Evolutionary conservation across 1,284 basidiomycete species (phyloP).

Genomic region (Phenoliferia sp.): DNA sequence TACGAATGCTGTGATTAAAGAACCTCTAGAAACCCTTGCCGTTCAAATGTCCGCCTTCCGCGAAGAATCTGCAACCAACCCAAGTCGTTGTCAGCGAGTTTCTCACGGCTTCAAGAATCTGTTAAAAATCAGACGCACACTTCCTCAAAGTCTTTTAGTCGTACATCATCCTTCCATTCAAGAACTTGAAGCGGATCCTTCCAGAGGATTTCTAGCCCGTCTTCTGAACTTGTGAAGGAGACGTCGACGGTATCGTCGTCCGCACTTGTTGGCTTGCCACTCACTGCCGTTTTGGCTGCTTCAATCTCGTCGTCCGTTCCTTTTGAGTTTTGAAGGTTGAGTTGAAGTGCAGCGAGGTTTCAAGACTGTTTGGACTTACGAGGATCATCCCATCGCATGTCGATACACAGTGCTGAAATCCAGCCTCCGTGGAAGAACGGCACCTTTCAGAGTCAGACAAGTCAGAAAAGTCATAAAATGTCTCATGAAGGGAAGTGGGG

Average conservation of each 20-base stretch:
- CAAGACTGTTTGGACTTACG: too few relatives aligned
- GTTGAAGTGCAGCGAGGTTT: too few relatives aligned
- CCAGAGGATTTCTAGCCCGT: constrained; percentile 18
- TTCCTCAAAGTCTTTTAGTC: constrained; percentile 18
- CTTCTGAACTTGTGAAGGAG: not conserved
- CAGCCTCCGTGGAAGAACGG: constrained; percentile 24
- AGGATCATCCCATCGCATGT: constrained; percentile 1
- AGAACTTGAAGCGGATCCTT: constrained; percentile 14
- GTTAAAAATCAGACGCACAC: not conserved
- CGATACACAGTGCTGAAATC: constrained; percentile 15
- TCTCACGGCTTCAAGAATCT: not conserved
- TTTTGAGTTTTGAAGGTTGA: too few relatives aligned
- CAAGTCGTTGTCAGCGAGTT: not conserved
- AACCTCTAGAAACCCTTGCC: constrained; percentile 11
- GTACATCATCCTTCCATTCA: constrained; percentile 16
- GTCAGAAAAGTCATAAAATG: too few relatives aligned
- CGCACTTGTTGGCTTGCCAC: not conserved
- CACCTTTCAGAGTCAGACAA: too few relatives aligned
- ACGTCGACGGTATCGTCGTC: not conserved
- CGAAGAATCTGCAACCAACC: constrained; percentile 15
- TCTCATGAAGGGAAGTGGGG: too few relatives aligned
- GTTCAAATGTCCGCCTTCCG: constrained; percentile 14
- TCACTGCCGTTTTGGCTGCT: not conserved
- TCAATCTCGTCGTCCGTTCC: not conserved
- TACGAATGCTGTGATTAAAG: too few relatives aligned